These are phyloP conservation scores for Vitis hybrid DNA, from an alignment of 177 flowering plant species.

Conservation along the genomic window DNA sequence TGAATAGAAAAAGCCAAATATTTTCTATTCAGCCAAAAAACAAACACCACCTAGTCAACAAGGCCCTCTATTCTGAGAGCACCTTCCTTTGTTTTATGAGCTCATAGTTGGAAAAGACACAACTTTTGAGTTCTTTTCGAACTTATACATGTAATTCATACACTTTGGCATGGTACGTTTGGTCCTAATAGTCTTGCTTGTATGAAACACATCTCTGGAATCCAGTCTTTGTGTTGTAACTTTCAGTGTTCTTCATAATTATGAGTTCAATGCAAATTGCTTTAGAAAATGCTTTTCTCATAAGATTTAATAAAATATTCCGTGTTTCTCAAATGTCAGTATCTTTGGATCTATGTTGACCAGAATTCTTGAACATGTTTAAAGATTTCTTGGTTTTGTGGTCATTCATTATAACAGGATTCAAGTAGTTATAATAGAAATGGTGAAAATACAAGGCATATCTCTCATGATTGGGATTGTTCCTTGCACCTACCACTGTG, in stretches of 20 bases:
- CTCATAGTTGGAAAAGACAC: too few relatives aligned
- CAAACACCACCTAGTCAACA: too few relatives aligned
- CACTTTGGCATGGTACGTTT: too few relatives aligned
- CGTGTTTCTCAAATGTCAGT: background rate
- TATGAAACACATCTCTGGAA: background rate
- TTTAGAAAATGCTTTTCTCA: background rate
- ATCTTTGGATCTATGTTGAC: background rate
- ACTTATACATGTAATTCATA: too few relatives aligned
- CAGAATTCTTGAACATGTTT: background rate
- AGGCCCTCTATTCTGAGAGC: too few relatives aligned
- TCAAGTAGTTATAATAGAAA: constrained; percentile 17
- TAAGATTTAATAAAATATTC: background rate
- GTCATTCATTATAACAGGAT: constrained; percentile 24
- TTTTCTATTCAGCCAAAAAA: too few relatives aligned
- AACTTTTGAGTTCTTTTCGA: too few relatives aligned
- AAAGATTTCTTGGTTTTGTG: background rate
- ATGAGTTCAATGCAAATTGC: background rate
- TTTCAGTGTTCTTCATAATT: too few relatives aligned
- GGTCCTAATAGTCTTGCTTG: too few relatives aligned
- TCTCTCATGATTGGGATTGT: constrained; percentile 67
- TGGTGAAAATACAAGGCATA: constrained; percentile 14
- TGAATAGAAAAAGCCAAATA: too few relatives aligned
- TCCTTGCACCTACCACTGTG: constrained; percentile 93
- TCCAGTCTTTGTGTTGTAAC: background rate
- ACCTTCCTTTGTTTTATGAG: too few relatives aligned